Conservation (phyloP, 2,329 filamentous ascomycete genomes). For the Hymenoscyphus albidus region DNA sequence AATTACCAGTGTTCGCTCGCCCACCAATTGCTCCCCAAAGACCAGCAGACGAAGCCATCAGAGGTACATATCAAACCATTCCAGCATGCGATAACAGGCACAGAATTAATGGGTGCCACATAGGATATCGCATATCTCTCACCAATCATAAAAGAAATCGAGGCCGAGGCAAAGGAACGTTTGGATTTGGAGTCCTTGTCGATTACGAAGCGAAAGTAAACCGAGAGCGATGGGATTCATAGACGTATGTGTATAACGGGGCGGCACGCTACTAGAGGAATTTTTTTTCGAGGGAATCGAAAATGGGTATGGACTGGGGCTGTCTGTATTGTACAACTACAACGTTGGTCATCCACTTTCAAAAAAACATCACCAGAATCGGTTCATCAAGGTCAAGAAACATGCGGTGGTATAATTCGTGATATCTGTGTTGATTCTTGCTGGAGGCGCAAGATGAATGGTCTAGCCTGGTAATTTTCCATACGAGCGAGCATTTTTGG, state of each 20-base stretch:
- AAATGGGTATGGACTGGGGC: background rate
- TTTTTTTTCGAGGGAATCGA: conserved; percentile 1
- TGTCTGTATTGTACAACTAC: conserved; percentile 30
- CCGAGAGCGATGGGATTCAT: background rate
- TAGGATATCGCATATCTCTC: conserved; percentile 65
- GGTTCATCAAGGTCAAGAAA: background rate
- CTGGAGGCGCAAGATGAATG: conserved; percentile 2
- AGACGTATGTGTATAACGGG: conserved; percentile 21
- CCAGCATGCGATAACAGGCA: background rate
- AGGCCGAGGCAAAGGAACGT: conserved; percentile 63
- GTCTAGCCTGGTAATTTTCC: background rate
- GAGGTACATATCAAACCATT: conserved; percentile 48
- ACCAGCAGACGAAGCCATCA: conserved; percentile 63
- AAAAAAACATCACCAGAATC: conserved; percentile 1
- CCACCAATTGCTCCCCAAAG: conserved; percentile 62
- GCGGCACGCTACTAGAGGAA: conserved; percentile 12
- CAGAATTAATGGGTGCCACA: conserved; percentile 20
- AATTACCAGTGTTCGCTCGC: conserved; percentile 48
- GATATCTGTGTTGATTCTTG: conserved; percentile 6
- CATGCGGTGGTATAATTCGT: background rate
- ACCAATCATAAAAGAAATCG: conserved; percentile 65
- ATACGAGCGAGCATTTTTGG: conserved; percentile 12
- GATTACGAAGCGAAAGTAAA: conserved; percentile 40
- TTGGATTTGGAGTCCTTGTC: conserved; percentile 65
- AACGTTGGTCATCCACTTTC: conserved; percentile 20